Percentiles rank a stretch among this genome's conserved stretches.
Conservation (phyloP, 768 basidiomycete genomes). For the Rhizopogon rudus region DNA sequence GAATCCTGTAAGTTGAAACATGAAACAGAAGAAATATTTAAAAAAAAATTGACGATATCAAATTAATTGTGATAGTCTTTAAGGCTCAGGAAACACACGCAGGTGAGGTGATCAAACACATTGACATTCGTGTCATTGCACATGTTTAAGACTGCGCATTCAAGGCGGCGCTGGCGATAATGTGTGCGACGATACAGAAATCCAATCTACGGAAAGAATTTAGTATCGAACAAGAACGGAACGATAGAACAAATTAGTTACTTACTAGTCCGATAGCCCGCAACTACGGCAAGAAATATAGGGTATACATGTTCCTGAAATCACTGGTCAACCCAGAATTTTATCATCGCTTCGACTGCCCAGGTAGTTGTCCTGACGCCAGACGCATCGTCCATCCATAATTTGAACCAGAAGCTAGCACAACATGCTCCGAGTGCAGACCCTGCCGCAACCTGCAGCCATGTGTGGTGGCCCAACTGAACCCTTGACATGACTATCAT, state of each 20-base stretch:
- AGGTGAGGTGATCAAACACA: too few species aligned
- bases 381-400: slow-evolving; percentile 40
- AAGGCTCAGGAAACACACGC: too few species aligned
- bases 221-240: not conserved
- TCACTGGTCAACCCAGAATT: not conserved
- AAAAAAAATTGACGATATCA: too few species aligned
- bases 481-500: slow-evolving; percentile 60
- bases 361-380: slow-evolving; percentile 17
- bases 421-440: slow-evolving; percentile 48
- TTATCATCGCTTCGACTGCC: slow-evolving; percentile 7
- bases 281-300: too few species aligned
- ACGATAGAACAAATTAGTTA: not conserved
- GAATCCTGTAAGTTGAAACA: too few species aligned
- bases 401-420: slow-evolving; percentile 49
- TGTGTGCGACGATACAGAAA: not conserved
- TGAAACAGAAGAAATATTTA: too few species aligned
- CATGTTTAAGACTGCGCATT: not conserved
- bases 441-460: slow-evolving; percentile 62
- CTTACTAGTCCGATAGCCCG: not conserved
- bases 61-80: too few species aligned
- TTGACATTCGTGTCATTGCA: too few species aligned
- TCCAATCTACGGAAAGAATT: not conserved
- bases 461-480: slow-evolving; percentile 75
- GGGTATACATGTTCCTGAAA: not conserved
- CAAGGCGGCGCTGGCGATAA: not conserved